These are phyloP conservation scores for Rhododendron simsii DNA, from an alignment of 148 eudicot genomes.

Conservation along the genomic window DNA sequence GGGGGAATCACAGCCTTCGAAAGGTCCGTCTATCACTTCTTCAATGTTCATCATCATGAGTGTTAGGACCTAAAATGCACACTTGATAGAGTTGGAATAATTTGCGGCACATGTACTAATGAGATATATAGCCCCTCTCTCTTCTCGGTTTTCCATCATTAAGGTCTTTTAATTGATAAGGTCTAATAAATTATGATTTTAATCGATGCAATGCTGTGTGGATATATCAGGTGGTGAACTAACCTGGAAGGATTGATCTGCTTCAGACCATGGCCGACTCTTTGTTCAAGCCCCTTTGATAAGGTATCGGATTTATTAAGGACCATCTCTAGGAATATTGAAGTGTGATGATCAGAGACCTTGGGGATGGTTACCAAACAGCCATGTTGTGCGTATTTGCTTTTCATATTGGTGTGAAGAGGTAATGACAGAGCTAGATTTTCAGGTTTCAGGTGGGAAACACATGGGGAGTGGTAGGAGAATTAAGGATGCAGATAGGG, in stretches of 20 bases:
- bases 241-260: constrained; percentile 72
- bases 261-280: constrained; percentile 83
- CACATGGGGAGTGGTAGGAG: not conserved
- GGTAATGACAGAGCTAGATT: not conserved
- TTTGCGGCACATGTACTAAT: no score
- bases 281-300: constrained; percentile 71
- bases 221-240: constrained; percentile 56
- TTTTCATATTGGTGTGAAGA: not conserved
- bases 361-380: not conserved
- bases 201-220: not conserved
- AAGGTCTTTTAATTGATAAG: not conserved
- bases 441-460: not conserved
- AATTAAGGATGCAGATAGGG: not conserved
- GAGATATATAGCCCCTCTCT: no score
- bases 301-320: not conserved
- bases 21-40: constrained; percentile 46
- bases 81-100: not conserved
- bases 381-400: not conserved
- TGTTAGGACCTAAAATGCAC: not conserved
- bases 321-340: not conserved
- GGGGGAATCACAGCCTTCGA: constrained; percentile 87
- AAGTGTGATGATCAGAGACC: not conserved
- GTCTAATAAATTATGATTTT: not conserved
- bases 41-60: constrained; percentile 12
- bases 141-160: no score